These are phyloP conservation scores for Ligustrum vulgare DNA, from an alignment of 257 asterid genomes.

Conservation along the genomic window DNA sequence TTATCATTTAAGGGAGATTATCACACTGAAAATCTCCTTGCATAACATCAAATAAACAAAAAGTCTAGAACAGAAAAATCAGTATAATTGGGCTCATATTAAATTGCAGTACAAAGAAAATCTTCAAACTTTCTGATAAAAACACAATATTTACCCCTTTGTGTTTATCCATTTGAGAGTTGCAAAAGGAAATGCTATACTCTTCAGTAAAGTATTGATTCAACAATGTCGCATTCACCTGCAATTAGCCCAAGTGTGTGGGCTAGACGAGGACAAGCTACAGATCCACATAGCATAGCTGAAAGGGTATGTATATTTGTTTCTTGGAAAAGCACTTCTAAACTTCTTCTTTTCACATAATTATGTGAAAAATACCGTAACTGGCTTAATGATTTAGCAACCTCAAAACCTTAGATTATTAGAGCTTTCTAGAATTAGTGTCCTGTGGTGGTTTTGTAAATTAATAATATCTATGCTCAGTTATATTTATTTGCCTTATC, in stretches of 20 bases:
- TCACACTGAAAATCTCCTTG: background rate
- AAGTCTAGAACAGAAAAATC: no score
- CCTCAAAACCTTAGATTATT: background rate
- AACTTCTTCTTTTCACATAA: background rate
- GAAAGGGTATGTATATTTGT: constrained; percentile 68
- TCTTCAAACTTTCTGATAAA: no score
- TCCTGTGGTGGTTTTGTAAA: background rate
- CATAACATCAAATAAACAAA: background rate
- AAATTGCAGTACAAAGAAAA: no score
- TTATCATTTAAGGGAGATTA: background rate
- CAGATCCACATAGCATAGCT: constrained; percentile 99
- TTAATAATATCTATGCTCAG: background rate
- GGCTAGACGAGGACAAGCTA: constrained; percentile 99
- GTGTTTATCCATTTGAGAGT: no score
- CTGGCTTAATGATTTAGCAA: no score
- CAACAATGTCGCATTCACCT: constrained; percentile 76
- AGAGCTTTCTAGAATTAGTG: background rate
- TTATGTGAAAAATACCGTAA: background rate
- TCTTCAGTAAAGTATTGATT: constrained; percentile 51
- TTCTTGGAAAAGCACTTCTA: constrained; percentile 1
- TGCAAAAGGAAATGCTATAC: no score
- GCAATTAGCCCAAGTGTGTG: constrained; percentile 91
- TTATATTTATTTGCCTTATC: background rate
- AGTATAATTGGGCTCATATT: no score
- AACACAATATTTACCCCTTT: no score